Percentiles rank a stretch among this genome's conserved stretches.
Conservation (phyloP, 2,329 filamentous ascomycete genomes). For the Fusarium ramigenum region DNA sequence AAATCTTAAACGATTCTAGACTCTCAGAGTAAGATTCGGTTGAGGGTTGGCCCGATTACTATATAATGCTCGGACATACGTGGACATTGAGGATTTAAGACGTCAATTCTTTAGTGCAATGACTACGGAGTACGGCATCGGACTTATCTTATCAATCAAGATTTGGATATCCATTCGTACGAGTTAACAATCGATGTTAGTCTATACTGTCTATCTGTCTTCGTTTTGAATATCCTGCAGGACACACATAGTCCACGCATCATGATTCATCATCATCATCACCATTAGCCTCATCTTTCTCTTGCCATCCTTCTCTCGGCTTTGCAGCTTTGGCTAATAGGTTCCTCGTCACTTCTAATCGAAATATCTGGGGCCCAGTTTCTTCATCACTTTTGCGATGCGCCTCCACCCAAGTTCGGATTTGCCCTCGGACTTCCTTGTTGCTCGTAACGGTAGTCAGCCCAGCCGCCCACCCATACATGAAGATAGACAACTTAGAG, state of each 20-base stretch:
- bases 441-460: constrained; percentile 52
- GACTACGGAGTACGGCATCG: neutral
- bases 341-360: constrained; percentile 49
- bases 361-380: constrained; percentile 47
- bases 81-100: neutral
- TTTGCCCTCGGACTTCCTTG: constrained; percentile 51
- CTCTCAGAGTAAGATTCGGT: constrained; percentile 11
- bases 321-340: constrained; percentile 47
- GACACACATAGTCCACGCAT: neutral
- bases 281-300: neutral
- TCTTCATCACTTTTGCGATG: constrained; percentile 44
- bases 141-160: neutral
- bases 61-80: neutral
- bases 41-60: constrained; percentile 8
- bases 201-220: too few relatives aligned
- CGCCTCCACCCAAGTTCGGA: constrained; percentile 48
- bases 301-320: constrained; percentile 35
- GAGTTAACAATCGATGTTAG: neutral
- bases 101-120: neutral
- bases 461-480: constrained; percentile 51
- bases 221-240: neutral
- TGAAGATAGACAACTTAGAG: constrained; percentile 52
- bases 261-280: constrained; percentile 2
- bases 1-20: neutral
- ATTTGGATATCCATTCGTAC: neutral